phyloP scores from a whole-genome alignment of 768 basidiomycete species.

The Russula ochroleuca region DNA sequence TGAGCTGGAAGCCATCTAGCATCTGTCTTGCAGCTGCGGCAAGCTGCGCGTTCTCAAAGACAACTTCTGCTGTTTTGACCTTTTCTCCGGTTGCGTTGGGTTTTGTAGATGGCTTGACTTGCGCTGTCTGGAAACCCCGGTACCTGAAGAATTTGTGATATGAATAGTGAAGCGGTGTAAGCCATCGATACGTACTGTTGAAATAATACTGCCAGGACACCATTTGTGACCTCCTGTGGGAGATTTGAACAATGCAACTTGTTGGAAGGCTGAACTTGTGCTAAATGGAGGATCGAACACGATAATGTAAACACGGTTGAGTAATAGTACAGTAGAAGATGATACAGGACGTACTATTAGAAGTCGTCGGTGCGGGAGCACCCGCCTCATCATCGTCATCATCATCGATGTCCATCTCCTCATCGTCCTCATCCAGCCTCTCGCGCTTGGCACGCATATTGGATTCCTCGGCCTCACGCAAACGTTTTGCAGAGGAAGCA shows the following conservation, averaged over 20 bases:
- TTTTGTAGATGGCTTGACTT: slow-evolving; percentile 64
- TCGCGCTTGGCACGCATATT: slow-evolving; percentile 55
- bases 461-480: slow-evolving; percentile 55
- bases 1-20: slow-evolving; percentile 79
- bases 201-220: slow-evolving; percentile 82
- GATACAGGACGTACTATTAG: slow-evolving; percentile 45
- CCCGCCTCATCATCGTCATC: slow-evolving; percentile 76
- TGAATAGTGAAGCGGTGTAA: not conserved
- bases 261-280: slow-evolving; percentile 41
- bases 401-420: slow-evolving; percentile 94
- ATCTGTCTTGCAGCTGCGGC: slow-evolving; percentile 77
- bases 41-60: slow-evolving; percentile 71
- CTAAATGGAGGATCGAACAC: slow-evolving; percentile 40
- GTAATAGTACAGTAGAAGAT: slow-evolving; percentile 6
- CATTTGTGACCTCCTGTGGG: slow-evolving; percentile 85
- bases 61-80: slow-evolving; percentile 76
- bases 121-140: slow-evolving; percentile 71
- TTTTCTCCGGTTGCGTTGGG: slow-evolving; percentile 59
- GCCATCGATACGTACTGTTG: slow-evolving; percentile 67
- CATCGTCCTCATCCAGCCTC: slow-evolving; percentile 58
- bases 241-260: slow-evolving; percentile 73
- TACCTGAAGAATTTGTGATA: slow-evolving; percentile 48
- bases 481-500: slow-evolving; percentile 55
- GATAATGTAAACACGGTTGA: slow-evolving; percentile 10
- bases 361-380: slow-evolving; percentile 29